These are phyloP conservation scores for Thinopyrum elongatum DNA, from an alignment of 176 grass and related monocot genomes.

Conservation along the genomic window DNA sequence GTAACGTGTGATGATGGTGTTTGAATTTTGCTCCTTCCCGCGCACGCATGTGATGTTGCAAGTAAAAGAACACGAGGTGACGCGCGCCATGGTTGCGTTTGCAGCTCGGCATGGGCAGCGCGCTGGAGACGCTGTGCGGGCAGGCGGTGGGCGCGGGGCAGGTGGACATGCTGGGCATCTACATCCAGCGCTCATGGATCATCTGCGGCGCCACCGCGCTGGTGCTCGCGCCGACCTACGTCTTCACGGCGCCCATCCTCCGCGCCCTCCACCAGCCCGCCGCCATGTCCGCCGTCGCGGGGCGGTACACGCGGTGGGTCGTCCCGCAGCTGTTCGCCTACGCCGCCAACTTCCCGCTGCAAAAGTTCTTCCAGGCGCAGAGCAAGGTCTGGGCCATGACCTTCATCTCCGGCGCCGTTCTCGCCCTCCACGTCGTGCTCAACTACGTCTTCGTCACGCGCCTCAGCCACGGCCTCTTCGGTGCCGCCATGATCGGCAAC, in stretches of 20 bases:
- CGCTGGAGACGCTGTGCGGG: slow-evolving; percentile 66
- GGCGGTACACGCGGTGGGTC: slow-evolving; percentile 40
- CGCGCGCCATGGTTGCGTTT: not conserved
- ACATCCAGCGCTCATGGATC: slow-evolving; percentile 68
- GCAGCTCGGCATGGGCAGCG: slow-evolving; percentile 75
- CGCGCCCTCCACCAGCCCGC: slow-evolving; percentile 34
- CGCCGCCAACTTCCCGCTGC: slow-evolving; percentile 71
- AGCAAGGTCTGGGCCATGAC: slow-evolving; percentile 71
- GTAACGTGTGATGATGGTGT: no score
- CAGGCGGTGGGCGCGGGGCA: slow-evolving; percentile 60
- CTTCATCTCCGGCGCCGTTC: slow-evolving; percentile 44
- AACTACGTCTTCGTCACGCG: slow-evolving; percentile 53
- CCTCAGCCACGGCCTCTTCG: slow-evolving; percentile 41
- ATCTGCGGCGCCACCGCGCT: slow-evolving; percentile 42
- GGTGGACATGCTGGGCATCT: slow-evolving; percentile 51
- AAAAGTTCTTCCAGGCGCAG: slow-evolving; percentile 74
- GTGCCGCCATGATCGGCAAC: slow-evolving; percentile 51
- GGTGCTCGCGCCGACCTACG: slow-evolving; percentile 32
- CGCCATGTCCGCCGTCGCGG: slow-evolving; percentile 39
- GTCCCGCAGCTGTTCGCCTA: slow-evolving; percentile 60
- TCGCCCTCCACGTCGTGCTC: slow-evolving; percentile 47
- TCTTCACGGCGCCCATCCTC: slow-evolving; percentile 48
- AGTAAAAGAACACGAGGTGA: not conserved
- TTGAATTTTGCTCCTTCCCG: not conserved
- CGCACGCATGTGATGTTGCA: not conserved